phyloP scores from a whole-genome alignment of 2,329 filamentous ascomycete genomes.

The Scytalidium lignicola region DNA sequence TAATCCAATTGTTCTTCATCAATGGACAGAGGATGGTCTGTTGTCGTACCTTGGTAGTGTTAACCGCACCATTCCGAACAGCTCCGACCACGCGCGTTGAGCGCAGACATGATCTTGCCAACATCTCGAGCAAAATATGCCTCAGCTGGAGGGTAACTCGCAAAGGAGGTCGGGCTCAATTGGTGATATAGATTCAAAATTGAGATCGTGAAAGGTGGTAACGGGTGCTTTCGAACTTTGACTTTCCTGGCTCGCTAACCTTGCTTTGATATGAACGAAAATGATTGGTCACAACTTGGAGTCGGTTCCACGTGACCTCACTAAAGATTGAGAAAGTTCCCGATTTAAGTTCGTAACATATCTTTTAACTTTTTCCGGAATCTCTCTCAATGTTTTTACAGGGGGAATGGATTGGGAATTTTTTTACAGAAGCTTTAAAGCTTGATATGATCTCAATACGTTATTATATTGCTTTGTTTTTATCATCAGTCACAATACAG shows the following conservation, averaged over 20 bases:
- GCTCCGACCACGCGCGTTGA: constrained; percentile 79
- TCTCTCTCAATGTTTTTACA: no score
- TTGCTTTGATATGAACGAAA: neutral
- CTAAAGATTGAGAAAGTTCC: no score
- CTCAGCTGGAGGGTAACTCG: constrained; percentile 26
- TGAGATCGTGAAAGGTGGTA: constrained; percentile 15
- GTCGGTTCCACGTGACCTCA: neutral
- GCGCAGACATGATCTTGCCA: constrained; percentile 88
- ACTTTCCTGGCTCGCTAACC: neutral
- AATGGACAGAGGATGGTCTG: constrained; percentile 35
- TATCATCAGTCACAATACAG: neutral
- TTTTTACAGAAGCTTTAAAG: no score
- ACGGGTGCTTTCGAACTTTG: constrained; percentile 12
- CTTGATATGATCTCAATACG: neutral
- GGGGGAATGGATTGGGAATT: no score
- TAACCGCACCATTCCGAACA: constrained; percentile 67
- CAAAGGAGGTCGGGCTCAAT: constrained; percentile 22
- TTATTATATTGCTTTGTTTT: neutral
- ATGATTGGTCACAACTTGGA: neutral
- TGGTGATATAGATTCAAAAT: constrained; percentile 22
- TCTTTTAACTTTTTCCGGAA: no score
- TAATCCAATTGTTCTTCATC: neutral
- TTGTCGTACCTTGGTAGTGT: constrained; percentile 67
- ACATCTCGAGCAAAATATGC: constrained; percentile 58
- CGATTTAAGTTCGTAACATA: no score